Conservation (phyloP, 179 eudicot species). For the Vitellaria paradoxa region DNA sequence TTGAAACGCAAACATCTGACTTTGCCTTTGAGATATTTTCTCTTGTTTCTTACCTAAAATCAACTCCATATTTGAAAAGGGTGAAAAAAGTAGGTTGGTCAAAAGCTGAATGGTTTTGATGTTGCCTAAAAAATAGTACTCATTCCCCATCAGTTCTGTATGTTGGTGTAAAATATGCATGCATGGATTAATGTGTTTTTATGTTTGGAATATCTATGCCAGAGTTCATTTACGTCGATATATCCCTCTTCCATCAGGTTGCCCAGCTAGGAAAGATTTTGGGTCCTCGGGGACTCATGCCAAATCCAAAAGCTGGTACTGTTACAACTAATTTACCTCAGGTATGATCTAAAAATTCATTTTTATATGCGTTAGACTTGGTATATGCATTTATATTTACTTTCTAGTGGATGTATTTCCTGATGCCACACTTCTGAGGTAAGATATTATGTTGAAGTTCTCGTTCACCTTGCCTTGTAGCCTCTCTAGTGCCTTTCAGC, state of each 20-base stretch:
- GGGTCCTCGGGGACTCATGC: constrained; percentile 99
- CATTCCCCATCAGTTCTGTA: not conserved
- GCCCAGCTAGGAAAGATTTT: constrained; percentile 84
- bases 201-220: not conserved
- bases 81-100: too few relatives aligned
- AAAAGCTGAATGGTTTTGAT: not conserved
- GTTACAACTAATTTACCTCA: constrained; percentile 86
- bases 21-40: too few relatives aligned
- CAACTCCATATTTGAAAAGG: too few relatives aligned
- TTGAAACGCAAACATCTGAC: too few relatives aligned
- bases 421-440: not conserved
- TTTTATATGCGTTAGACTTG: too few relatives aligned
- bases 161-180: not conserved
- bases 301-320: constrained; percentile 98
- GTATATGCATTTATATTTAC: too few relatives aligned
- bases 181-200: not conserved
- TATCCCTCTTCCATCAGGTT: constrained; percentile 47
- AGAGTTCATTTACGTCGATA: not conserved
- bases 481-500: too few relatives aligned
- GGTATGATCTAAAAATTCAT: constrained; percentile 37
- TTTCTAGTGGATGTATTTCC: not conserved
- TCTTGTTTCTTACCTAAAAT: too few relatives aligned
- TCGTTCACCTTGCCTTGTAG: too few relatives aligned
- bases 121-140: not conserved
- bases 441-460: too few relatives aligned